Evolutionary conservation across 2,329 filamentous ascomycete genomes (phyloP), one percentile per base, ranked within the genome.

Genomic region (Elsinoe australis): DNA sequence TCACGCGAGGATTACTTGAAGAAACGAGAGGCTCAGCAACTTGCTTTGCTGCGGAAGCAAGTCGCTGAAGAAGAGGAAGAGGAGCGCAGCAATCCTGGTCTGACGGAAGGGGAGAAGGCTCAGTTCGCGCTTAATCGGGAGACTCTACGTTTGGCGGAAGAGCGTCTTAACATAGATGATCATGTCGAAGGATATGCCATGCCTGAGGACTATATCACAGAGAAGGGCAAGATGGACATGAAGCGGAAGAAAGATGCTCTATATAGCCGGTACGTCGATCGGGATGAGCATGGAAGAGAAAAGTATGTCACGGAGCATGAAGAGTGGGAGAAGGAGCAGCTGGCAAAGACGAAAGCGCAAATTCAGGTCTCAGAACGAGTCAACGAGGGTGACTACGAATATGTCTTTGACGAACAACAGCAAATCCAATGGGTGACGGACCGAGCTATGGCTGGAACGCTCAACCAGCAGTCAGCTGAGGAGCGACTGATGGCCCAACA

Each of bases 131-230:
- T 87, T 60, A 96, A 96, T 60, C 73, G 86, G 36, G 87, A 96
- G 65, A 67, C 68, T 49, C 55, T 68, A 59, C 67, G 69, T 58
- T 59, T 72, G 62, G 70, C 71, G 59, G 57, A 95, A 66, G 87
- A 94, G 63, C 77, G 90, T 17, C 71, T 90, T 49, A 78, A 79
- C 34, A 94, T 98, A 54, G 89, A 96, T 61, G 90, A 96, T 56
- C 82, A 95, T 63, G 78, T 83, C 15, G 89, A 95, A 68, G 90
- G 90, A 2, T 98, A 96, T 67, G 77, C 83, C 55, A 82, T 98
- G 70, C 92, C 90, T 0, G 89, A 95, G 54, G 88, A 95, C 63
- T 95, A 95, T 61, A 90, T 95, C 53, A 95, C 86, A 0, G 88
- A 94, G 62, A 89, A 90, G 66, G 88, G 87, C 17, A 92, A 94